These are phyloP conservation scores for Forsythia suspensa DNA, from an alignment of 257 asterid genomes.

Conservation along the genomic window DNA sequence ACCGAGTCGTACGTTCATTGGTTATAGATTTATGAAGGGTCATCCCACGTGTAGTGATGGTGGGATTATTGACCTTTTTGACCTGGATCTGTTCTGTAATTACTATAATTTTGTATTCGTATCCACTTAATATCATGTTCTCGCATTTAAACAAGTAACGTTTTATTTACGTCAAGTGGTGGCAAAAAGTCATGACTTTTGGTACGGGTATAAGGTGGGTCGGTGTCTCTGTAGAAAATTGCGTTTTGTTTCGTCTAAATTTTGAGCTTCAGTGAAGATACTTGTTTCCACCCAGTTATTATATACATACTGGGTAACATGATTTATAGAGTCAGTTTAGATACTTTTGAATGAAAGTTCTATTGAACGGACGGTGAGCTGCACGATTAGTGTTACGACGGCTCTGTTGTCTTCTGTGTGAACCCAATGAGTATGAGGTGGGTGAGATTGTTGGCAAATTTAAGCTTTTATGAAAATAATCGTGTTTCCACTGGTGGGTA, in stretches of 20 bases:
- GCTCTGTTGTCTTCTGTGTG: too few species aligned
- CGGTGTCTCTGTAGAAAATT: not conserved
- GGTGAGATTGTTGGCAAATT: not conserved
- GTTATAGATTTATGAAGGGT: not conserved
- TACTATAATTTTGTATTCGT: not conserved
- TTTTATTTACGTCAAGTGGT: not conserved
- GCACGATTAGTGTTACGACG: too few species aligned
- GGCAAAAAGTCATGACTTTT: too few species aligned
- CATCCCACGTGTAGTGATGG: conserved; percentile 39
- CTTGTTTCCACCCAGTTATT: not conserved
- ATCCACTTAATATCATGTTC: too few species aligned
- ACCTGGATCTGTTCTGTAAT: conserved; percentile 15
- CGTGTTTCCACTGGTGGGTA: conserved; percentile 18
- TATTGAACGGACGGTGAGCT: too few species aligned
- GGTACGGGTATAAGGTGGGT: not conserved
- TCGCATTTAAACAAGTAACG: not conserved
- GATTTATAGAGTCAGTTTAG: too few species aligned
- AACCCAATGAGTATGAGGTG: not conserved
- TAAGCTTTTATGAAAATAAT: not conserved
- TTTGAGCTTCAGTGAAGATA: not conserved
- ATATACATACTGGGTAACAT: too few species aligned
- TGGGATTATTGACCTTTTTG: conserved; percentile 20
- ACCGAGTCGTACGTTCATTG: not conserved
- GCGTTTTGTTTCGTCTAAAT: not conserved
- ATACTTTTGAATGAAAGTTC: too few species aligned